Evolutionary conservation across 2,329 filamentous ascomycete genomes (phyloP).

Genomic region (Calonectria pauciramosa): DNA sequence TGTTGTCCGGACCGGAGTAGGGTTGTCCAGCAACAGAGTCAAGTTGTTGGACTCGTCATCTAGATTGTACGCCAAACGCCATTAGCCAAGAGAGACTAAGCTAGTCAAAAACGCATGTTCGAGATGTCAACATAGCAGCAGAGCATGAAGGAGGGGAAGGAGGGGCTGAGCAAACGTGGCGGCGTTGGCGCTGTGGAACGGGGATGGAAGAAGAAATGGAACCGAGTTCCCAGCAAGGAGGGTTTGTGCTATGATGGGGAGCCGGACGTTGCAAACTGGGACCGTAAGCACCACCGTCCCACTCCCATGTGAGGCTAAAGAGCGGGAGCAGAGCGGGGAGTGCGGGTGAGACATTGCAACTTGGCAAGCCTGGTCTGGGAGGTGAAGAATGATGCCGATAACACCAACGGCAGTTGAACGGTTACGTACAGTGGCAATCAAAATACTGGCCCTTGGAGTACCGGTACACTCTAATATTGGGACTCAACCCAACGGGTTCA

Average conservation of each 20-base stretch:
- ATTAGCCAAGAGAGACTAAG: constrained; percentile 25
- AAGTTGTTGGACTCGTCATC: constrained; percentile 90
- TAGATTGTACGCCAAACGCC: constrained; percentile 51
- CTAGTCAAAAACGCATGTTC: neutral
- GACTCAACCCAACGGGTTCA: constrained; percentile 84
- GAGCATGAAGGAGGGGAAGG: neutral
- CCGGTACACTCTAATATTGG: constrained; percentile 90
- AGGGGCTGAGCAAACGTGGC: neutral
- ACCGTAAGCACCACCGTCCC: neutral
- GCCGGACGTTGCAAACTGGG: neutral
- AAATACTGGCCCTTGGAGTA: constrained; percentile 92
- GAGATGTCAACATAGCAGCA: neutral
- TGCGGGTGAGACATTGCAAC: neutral
- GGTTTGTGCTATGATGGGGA: neutral
- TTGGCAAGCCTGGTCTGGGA: neutral
- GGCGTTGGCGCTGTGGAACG: neutral
- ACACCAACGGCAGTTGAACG: neutral
- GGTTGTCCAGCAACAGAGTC: constrained; percentile 59
- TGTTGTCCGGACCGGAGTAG: constrained; percentile 70
- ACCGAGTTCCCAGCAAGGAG: neutral
- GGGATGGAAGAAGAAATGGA: neutral
- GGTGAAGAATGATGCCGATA: constrained; percentile 1
- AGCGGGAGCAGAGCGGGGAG: neutral
- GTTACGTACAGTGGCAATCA: constrained; percentile 84
- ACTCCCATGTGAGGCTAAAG: neutral